phyloP scores from a whole-genome alignment of 495 filamentous ascomycete species.

The Aspergillus nidulans region DNA sequence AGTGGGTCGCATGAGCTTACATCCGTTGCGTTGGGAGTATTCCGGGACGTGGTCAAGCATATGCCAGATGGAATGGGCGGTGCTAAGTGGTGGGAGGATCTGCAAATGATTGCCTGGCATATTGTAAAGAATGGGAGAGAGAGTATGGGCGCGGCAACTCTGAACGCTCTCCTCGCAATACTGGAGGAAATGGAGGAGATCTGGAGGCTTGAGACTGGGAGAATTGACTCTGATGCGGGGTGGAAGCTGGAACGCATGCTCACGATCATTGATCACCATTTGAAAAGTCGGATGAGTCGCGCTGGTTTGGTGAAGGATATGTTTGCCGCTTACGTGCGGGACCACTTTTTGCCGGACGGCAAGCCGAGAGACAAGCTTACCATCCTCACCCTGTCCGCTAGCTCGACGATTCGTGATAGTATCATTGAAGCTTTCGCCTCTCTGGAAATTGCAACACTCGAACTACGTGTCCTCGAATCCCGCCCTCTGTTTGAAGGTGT shows the following conservation, averaged over 20 bases:
- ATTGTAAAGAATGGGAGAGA: conserved; percentile 58
- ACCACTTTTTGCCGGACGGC: conserved; percentile 20
- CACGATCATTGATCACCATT: conserved; percentile 26
- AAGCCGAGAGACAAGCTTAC: conserved; percentile 27
- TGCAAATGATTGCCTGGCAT: conserved; percentile 60
- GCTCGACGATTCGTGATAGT: conserved; percentile 53
- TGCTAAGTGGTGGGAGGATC: conserved; percentile 46
- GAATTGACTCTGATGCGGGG: conserved; percentile 16
- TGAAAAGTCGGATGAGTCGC: conserved; percentile 25
- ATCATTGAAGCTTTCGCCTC: conserved; percentile 29
- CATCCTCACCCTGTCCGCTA: conserved; percentile 56
- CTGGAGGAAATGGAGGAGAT: conserved; percentile 36
- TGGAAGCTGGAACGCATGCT: conserved; percentile 22
- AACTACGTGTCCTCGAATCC: conserved; percentile 60
- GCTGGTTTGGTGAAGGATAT: conserved; percentile 27
- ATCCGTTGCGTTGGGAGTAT: conserved; percentile 38
- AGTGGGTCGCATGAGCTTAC: conserved; percentile 57
- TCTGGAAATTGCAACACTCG: conserved; percentile 32
- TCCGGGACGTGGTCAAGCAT: conserved; percentile 39
- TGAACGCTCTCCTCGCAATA: conserved; percentile 44
- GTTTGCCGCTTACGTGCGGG: conserved; percentile 32
- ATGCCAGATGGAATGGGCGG: conserved; percentile 13
- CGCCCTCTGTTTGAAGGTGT: conserved; percentile 63
- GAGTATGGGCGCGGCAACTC: conserved; percentile 59
- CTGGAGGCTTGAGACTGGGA: not conserved